Base-by-base conservation (phyloP, 129 eudicot genomes). In the Chrysanthemum lavandulifolium region DNA sequence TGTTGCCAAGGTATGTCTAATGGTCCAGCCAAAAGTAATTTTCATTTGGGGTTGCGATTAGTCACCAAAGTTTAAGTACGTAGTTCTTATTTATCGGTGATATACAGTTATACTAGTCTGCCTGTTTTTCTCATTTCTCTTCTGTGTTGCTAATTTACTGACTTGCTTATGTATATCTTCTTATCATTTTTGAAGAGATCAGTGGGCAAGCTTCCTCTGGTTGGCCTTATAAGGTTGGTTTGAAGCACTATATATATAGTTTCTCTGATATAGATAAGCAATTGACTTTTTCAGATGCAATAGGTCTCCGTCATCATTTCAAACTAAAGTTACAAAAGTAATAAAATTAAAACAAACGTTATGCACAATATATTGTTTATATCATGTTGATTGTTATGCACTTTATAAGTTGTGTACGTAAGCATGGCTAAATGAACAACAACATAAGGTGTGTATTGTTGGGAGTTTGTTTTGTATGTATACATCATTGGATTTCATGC, bases 141-240 rank as follows among this genome's bases (percentile, higher is more conserved):
- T 16, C 31, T 61, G 10, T 11, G 63, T 14, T 48, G 43, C 48
- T 18, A 63, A 72, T 23, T 27, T 48, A 79, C 72, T 80, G 85
- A 81, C 78, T 47, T 77, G 64, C 61, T 73, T 51, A 31, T 76
- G 18, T 69, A 75, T 25, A 36, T 36, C 47, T 72, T 65, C 61
- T 47, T 65, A 73, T 75, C 72, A 68, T 71, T 65, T 69, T 29
- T 84, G 96, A 86, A 94, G 99, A 86, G 97, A 83, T 94, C 99
- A 77, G 99, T 94, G 88, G 87, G 94, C 83, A 90, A 86, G 73
- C 99, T 94, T 84, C 99, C 99, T 84, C 84, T 94, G 31, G 89
- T 90, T 82, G 99, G 99, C 52, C 96, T 94, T 48, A 90, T 94
- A 86, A 94, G 99, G 99, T 94, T 70, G 50, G 99, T 83, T 81